phyloP scores from a whole-genome alignment of 805 yeast genomes.

The Candida multigemmis region DNA sequence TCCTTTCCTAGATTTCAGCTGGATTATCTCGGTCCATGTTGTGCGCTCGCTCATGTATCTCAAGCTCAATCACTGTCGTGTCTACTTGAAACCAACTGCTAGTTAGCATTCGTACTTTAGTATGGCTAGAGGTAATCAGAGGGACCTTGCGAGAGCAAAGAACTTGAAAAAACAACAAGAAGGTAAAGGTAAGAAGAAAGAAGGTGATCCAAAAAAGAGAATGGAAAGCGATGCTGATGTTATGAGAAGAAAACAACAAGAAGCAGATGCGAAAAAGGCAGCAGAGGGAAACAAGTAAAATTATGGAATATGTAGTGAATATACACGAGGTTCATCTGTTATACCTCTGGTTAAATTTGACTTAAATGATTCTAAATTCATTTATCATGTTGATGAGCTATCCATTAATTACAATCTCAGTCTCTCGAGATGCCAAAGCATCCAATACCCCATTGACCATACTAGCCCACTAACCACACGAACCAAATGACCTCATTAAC shows the following conservation, averaged over 20 bases:
- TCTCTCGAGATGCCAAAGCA: neutral
- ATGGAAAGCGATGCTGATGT: constrained; percentile 86
- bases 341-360: too few relatives aligned
- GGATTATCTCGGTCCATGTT: too few relatives aligned
- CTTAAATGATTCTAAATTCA: neutral
- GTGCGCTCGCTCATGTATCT: too few relatives aligned
- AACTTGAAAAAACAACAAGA: constrained; percentile 74
- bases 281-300: constrained; percentile 15
- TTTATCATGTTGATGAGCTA: neutral
- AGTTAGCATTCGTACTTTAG: constrained; percentile 1
- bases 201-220: constrained; percentile 80
- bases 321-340: neutral
- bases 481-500: too few relatives aligned
- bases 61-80: too few relatives aligned
- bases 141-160: constrained; percentile 89
- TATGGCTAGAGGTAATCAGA: constrained; percentile 96
- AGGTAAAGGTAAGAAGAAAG: constrained; percentile 49
- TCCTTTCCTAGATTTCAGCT: too few relatives aligned
- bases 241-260: constrained; percentile 71
- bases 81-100: too few relatives aligned
- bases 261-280: constrained; percentile 44
- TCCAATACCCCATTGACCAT: neutral
- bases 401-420: neutral
- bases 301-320: neutral
- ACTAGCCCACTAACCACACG: neutral